Conservation (phyloP, 352 stramenopile genomes). For the Phytophthora macrochlamydospora region DNA sequence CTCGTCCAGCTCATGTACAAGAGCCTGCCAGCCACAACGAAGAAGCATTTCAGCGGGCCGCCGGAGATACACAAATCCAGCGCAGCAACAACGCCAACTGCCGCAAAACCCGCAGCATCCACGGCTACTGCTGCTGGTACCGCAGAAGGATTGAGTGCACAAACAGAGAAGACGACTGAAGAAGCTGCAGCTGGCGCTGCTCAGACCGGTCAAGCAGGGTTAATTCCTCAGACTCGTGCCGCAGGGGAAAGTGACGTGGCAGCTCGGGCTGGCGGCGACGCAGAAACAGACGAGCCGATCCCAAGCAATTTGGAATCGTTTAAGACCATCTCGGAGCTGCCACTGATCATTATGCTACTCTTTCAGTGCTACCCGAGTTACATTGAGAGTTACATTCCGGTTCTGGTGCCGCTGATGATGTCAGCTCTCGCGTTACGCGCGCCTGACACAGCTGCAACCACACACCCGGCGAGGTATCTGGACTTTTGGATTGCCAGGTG, state of each 20-base stretch:
- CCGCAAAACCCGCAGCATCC: slow-evolving; percentile 20
- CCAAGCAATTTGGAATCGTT: slow-evolving; percentile 92
- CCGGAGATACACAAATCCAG: slow-evolving; percentile 39
- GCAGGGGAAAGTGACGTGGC: slow-evolving; percentile 7
- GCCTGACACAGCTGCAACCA: slow-evolving; percentile 57
- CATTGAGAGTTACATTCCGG: slow-evolving; percentile 95
- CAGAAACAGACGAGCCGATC: slow-evolving; percentile 51
- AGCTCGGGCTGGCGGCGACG: slow-evolving; percentile 7
- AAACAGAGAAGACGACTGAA: background rate
- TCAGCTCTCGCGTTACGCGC: slow-evolving; percentile 89
- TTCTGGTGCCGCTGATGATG: slow-evolving; percentile 98
- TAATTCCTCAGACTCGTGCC: slow-evolving; percentile 2
- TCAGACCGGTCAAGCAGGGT: slow-evolving; percentile 7
- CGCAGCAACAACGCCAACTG: slow-evolving; percentile 24
- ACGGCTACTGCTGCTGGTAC: slow-evolving; percentile 8
- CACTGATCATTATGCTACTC: slow-evolving; percentile 98
- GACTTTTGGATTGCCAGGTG: slow-evolving; percentile 96
- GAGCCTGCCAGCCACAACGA: slow-evolving; percentile 82
- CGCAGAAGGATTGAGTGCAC: slow-evolving; percentile 16
- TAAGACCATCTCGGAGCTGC: slow-evolving; percentile 96
- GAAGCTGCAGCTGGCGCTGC: slow-evolving; percentile 6
- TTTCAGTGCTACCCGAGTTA: slow-evolving; percentile 98
- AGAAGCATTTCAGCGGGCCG: slow-evolving; percentile 83
- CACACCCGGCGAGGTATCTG: slow-evolving; percentile 77
- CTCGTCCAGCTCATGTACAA: slow-evolving; percentile 92